Evolutionary conservation across 1,139 yeast genomes (phyloP).

Genomic region (Hansenula lynferdii): DNA sequence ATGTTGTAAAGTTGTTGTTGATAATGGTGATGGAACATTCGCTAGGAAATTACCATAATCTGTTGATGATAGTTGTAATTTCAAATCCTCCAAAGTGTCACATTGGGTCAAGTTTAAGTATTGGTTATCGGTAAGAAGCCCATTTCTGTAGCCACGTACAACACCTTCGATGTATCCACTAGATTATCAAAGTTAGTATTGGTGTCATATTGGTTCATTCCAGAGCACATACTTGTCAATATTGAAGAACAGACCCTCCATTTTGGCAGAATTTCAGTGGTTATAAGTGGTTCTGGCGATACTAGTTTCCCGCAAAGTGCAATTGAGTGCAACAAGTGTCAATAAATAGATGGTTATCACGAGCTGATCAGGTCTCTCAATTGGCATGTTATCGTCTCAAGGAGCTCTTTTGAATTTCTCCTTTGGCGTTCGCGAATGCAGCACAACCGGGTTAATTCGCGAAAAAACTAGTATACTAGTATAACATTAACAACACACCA

Average conservation of each 20-base stretch:
- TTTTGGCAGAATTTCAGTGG: conserved; percentile 21
- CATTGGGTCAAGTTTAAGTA: conserved; percentile 94
- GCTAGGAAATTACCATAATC: conserved; percentile 92
- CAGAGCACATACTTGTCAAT: conserved; percentile 46
- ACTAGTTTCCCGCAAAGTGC: too few species aligned
- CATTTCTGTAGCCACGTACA: conserved; percentile 90
- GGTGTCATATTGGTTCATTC: background rate
- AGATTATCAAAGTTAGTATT: conserved; percentile 16
- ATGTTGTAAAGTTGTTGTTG: conserved; percentile 81
- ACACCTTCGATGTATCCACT: conserved; percentile 88
- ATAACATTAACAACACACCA: too few species aligned
- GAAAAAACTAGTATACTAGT: too few species aligned
- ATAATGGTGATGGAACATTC: conserved; percentile 73
- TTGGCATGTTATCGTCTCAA: too few species aligned
- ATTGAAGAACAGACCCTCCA: conserved; percentile 90
- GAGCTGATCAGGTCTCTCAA: too few species aligned
- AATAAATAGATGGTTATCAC: too few species aligned
- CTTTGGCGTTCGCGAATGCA: too few species aligned
- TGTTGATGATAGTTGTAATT: conserved; percentile 89
- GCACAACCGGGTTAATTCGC: too few species aligned
- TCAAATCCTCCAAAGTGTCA: conserved; percentile 89
- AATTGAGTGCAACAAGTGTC: too few species aligned
- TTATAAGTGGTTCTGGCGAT: background rate
- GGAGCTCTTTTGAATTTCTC: too few species aligned
- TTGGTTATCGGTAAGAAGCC: conserved; percentile 70